Percentiles rank a stretch among this genome's conserved stretches.
Conservation (phyloP, 2,329 filamentous ascomycete genomes). For the Pestalotiopsis sp. region DNA sequence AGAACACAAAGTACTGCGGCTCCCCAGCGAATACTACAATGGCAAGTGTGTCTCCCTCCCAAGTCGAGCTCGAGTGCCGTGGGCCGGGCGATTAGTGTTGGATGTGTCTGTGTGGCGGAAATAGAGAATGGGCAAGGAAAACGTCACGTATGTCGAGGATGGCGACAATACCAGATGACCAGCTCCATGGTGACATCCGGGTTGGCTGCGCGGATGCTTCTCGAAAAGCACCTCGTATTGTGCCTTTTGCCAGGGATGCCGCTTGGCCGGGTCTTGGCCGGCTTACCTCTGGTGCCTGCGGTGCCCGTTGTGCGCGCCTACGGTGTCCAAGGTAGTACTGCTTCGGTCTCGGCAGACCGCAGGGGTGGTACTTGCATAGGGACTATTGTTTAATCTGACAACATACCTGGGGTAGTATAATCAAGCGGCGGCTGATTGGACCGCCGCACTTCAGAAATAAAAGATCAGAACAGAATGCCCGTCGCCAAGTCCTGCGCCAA, state of each 20-base stretch:
- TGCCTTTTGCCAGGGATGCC: not conserved
- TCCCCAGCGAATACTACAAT: not conserved
- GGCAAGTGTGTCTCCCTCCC: not conserved
- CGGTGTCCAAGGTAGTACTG: too few relatives aligned
- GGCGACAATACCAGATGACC: not conserved
- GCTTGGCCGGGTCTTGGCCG: too few relatives aligned
- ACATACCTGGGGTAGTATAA: not conserved
- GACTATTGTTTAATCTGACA: not conserved
- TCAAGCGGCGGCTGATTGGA: not conserved
- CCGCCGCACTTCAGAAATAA: not conserved
- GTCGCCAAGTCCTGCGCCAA: conserved; percentile 12
- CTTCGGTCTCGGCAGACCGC: not conserved
- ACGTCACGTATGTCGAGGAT: not conserved
- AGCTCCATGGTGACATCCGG: not conserved
- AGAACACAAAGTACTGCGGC: not conserved
- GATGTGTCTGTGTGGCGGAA: not conserved
- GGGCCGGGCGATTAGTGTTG: not conserved
- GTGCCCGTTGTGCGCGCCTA: too few relatives aligned
- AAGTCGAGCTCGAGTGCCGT: not conserved
- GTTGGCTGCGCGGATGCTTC: not conserved
- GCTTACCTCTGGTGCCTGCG: too few relatives aligned
- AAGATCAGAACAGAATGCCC: not conserved
- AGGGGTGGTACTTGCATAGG: not conserved
- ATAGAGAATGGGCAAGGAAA: not conserved
- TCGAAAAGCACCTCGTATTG: not conserved